Evolutionary conservation across 2,329 filamentous ascomycete species (phyloP).

Genomic region (Penicillium concentricum): DNA sequence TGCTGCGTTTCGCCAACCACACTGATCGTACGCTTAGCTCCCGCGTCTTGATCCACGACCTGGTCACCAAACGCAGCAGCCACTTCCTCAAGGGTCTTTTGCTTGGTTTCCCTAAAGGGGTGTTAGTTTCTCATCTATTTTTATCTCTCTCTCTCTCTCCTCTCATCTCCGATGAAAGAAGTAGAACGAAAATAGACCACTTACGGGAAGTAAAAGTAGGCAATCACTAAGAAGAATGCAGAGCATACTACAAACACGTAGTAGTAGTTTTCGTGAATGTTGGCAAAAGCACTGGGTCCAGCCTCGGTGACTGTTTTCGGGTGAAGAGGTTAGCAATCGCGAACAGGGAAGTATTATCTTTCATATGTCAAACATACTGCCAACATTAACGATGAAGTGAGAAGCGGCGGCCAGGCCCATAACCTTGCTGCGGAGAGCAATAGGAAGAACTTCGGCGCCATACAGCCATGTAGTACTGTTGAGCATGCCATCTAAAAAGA

Average conservation of each 20-base stretch:
- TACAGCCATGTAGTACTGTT: conserved; percentile 58
- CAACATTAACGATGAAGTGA: conserved; percentile 58
- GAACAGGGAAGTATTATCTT: neutral
- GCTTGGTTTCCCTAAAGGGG: conserved; percentile 46
- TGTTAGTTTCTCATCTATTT: conserved; percentile 1
- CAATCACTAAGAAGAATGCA: conserved; percentile 51
- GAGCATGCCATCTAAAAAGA: conserved; percentile 48
- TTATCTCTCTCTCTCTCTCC: neutral
- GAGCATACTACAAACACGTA: conserved; percentile 59
- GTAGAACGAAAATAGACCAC: conserved; percentile 14
- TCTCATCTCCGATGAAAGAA: neutral
- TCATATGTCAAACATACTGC: conserved; percentile 29
- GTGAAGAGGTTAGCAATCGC: neutral
- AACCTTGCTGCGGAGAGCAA: conserved; percentile 54
- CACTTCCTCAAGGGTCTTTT: conserved; percentile 51
- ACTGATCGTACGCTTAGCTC: conserved; percentile 24
- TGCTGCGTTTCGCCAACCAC: conserved; percentile 26
- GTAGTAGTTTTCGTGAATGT: conserved; percentile 60
- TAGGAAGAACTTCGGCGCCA: conserved; percentile 56
- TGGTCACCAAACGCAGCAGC: conserved; percentile 51
- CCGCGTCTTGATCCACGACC: conserved; percentile 37
- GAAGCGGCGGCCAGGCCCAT: conserved; percentile 56
- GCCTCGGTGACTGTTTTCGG: conserved; percentile 48
- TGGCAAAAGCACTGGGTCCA: conserved; percentile 57
- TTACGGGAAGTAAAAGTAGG: conserved; percentile 57